These are phyloP conservation scores for Podospora pseudopauciseta DNA, from an alignment of 495 filamentous ascomycete species.

Conservation along the genomic window DNA sequence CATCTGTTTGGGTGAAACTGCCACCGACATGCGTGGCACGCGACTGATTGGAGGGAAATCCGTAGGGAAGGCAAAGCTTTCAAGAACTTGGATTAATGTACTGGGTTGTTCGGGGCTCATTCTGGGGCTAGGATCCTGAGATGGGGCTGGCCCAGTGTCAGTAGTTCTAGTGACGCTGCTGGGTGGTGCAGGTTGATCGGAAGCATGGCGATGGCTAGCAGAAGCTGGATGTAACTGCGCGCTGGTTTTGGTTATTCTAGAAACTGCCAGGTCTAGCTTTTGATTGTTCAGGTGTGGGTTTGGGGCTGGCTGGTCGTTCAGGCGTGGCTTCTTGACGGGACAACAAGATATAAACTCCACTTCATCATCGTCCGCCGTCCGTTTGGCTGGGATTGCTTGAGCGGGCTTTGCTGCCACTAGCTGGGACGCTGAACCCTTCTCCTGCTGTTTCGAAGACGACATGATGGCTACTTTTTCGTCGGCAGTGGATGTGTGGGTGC, in stretches of 20 bases:
- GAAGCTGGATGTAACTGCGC: neutral
- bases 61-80: slow-evolving; percentile 16
- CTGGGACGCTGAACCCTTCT: neutral
- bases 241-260: slow-evolving; percentile 1
- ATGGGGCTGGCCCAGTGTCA: neutral
- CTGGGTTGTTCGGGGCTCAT: slow-evolving; percentile 1
- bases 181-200: neutral
- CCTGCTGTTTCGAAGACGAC: neutral
- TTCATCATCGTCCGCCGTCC: slow-evolving; percentile 38
- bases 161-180: neutral
- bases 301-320: slow-evolving; percentile 13
- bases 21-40: slow-evolving; percentile 8
- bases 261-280: slow-evolving; percentile 9
- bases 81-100: slow-evolving; percentile 13
- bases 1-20: slow-evolving; percentile 21
- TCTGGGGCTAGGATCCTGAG: neutral
- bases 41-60: neutral
- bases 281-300: slow-evolving; percentile 27
- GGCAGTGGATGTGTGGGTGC: too few relatives aligned
- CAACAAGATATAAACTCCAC: slow-evolving; percentile 44
- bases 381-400: neutral
- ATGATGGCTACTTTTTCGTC: neutral
- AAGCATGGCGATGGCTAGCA: slow-evolving; percentile 1
- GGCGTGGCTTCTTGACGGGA: slow-evolving; percentile 40
- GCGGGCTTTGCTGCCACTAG: neutral